Evolutionary conservation across 2,329 filamentous ascomycete genomes (phyloP).

Genomic region (Ophiostoma triangulosporum): DNA sequence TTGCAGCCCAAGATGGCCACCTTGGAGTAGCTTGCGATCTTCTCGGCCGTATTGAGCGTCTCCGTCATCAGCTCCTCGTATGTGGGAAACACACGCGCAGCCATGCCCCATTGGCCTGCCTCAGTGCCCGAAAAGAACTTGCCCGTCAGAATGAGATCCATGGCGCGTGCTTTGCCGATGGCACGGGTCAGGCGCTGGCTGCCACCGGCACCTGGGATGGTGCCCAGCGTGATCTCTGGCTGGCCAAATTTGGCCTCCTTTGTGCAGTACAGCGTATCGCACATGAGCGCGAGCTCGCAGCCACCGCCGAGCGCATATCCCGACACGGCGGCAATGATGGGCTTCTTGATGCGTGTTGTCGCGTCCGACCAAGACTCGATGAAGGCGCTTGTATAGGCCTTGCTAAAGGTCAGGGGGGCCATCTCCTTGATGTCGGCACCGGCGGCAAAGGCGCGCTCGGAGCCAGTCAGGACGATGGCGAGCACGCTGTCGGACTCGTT

Average conservation of each 20-base stretch:
- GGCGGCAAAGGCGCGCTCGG: slow-evolving; percentile 79
- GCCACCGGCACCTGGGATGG: slow-evolving; percentile 83
- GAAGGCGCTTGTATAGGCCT: slow-evolving; percentile 80
- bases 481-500: slow-evolving; percentile 56
- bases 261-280: slow-evolving; percentile 79
- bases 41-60: slow-evolving; percentile 71
- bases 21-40: slow-evolving; percentile 72
- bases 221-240: slow-evolving; percentile 91
- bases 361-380: slow-evolving; percentile 91
- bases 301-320: slow-evolving; percentile 91
- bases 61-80: slow-evolving; percentile 74
- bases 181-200: slow-evolving; percentile 77
- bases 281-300: slow-evolving; percentile 96
- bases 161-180: slow-evolving; percentile 71
- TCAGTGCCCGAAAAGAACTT: slow-evolving; percentile 72
- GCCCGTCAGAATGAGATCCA: slow-evolving; percentile 84
- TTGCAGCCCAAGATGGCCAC: slow-evolving; percentile 85
- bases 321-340: slow-evolving; percentile 85
- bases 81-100: slow-evolving; percentile 64
- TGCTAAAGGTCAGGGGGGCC: slow-evolving; percentile 77
- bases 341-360: slow-evolving; percentile 76
- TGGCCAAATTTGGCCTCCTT: slow-evolving; percentile 82
- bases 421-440: slow-evolving; percentile 99
- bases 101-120: slow-evolving; percentile 82
- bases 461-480: slow-evolving; percentile 78